These are phyloP conservation scores for Mortierella alpina DNA, from an alignment of 192 early-diverging fungal species.

Conservation along the genomic window DNA sequence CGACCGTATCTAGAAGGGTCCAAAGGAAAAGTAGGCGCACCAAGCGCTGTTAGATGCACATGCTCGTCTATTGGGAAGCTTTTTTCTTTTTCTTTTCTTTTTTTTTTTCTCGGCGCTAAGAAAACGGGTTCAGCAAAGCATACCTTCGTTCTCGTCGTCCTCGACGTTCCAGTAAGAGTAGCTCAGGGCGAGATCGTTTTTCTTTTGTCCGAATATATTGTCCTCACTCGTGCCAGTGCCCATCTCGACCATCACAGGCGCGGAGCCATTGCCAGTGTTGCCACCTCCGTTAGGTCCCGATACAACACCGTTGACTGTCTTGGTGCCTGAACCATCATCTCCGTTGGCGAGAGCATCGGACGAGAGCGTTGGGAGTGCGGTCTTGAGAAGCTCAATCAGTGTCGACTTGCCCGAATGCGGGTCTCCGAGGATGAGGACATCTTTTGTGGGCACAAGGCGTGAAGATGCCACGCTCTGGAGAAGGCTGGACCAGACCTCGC, in stretches of 20 bases:
- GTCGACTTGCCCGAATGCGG: slow-evolving; percentile 86
- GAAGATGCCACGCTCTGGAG: slow-evolving; percentile 81
- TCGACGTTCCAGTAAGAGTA: slow-evolving; percentile 87
- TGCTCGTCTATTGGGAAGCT: background rate
- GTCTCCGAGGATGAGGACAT: slow-evolving; percentile 87
- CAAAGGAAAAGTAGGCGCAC: background rate
- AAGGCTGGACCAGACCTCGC: slow-evolving; percentile 84
- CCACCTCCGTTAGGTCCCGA: slow-evolving; percentile 34
- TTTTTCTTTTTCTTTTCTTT: slow-evolving; percentile 9
- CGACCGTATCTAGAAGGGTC: slow-evolving; percentile 62
- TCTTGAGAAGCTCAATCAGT: slow-evolving; percentile 74
- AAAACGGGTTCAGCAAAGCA: background rate
- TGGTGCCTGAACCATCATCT: slow-evolving; percentile 19
- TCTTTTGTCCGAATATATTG: slow-evolving; percentile 56
- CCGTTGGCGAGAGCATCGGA: slow-evolving; percentile 33
- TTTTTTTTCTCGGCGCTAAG: background rate
- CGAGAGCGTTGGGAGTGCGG: slow-evolving; percentile 54
- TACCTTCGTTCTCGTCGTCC: slow-evolving; percentile 90
- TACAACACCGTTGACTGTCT: slow-evolving; percentile 19
- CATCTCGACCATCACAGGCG: slow-evolving; percentile 56
- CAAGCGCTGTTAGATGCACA: no score
- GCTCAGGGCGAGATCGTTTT: slow-evolving; percentile 83
- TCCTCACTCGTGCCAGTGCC: slow-evolving; percentile 56
- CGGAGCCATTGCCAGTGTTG: slow-evolving; percentile 56
- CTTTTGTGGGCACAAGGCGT: slow-evolving; percentile 79